A percentile compares a stretch with the other conserved stretches of the same genome.
Conservation (phyloP, 805 yeast genomes). For the Teunomyces panamensis region DNA sequence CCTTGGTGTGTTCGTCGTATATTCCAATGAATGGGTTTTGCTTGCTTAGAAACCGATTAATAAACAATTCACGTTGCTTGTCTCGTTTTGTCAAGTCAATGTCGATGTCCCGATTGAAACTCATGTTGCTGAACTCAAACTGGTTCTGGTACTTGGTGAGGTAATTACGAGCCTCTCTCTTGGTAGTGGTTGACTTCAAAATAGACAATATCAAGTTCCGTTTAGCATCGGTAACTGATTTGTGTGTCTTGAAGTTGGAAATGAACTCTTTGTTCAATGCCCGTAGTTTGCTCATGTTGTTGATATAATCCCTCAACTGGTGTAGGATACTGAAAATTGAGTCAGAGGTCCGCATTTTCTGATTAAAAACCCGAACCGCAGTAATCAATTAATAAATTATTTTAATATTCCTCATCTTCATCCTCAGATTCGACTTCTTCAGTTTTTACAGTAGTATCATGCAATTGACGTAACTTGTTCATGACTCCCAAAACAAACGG, state of each 20-base stretch:
- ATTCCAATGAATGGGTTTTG: slow-evolving; percentile 33
- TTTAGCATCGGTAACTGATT: slow-evolving; percentile 44
- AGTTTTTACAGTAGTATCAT: slow-evolving; percentile 23
- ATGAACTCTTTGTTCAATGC: slow-evolving; percentile 30
- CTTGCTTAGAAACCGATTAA: slow-evolving; percentile 29
- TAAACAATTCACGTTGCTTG: slow-evolving; percentile 29
- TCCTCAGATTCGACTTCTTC: slow-evolving; percentile 9
- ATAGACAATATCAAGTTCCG: slow-evolving; percentile 79
- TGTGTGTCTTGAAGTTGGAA: slow-evolving; percentile 35
- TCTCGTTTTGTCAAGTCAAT: slow-evolving; percentile 16
- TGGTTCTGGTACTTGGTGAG: slow-evolving; percentile 63
- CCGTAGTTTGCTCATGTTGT: slow-evolving; percentile 27
- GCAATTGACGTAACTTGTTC: slow-evolving; percentile 67
- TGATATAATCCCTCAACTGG: background rate
- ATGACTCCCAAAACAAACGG: slow-evolving; percentile 79
- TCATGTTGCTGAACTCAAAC: slow-evolving; percentile 25
- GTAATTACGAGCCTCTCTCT: slow-evolving; percentile 85
- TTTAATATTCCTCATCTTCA: slow-evolving; percentile 7
- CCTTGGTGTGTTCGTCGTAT: slow-evolving; percentile 26
- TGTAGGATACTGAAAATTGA: background rate
- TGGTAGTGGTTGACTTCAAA: slow-evolving; percentile 86
- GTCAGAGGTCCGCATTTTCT: background rate
- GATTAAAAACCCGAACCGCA: background rate
- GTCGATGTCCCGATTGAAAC: background rate
- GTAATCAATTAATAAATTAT: background rate